Evolutionary conservation across 2,329 filamentous ascomycete species (phyloP), one percentile per base, ranked within the genome.

Genomic region (Beauveria pseudobassiana): DNA sequence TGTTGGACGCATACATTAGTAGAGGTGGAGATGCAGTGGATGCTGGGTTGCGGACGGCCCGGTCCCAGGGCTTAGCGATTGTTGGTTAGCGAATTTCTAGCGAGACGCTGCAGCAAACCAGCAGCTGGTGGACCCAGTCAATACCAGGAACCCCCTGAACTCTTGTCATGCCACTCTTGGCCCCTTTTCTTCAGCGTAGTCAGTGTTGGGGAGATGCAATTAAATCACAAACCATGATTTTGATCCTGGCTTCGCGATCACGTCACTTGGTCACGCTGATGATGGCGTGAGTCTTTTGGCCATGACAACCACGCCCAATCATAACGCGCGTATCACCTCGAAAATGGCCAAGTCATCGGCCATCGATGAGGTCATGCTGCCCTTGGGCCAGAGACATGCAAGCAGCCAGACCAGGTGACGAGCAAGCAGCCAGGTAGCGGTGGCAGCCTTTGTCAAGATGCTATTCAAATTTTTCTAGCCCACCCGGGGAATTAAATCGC

Each of bases 351-450:
- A 60, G 20, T 43, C 24, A 51, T 26, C 38, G 14, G 38, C 49
- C n/a, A 38, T 38, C 53, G 57, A 59, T 59, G 57, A 59, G 57
- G 58, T 60, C 58, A 60, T 60, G 58, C 58, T 49, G 22, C 38
- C 34, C 56, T 14, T 22, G 30, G 45, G 14, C 16, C 3, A 16
- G 22, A 45, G 46, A 59, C 56, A 59, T 59, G 46, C 46, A 46
- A 51, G 38, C 45, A 12, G 14, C 12, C 30, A 34, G 30, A 38
- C 22, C 22, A 24, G 22, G 22, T 24, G 22, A 24, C 34, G 16
- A 38, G 34, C 14, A 38, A 38, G 12, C 34, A 38, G 12, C 12
- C 30, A 34, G 12, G 10, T 12, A 38, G 12, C 34, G 12, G 14
- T 14, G 34, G 34, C 34, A 14, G 12, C 34, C 5, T 38, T 14